Base-by-base conservation (phyloP, 305 asterid species). In the Lippia alba region DNA sequence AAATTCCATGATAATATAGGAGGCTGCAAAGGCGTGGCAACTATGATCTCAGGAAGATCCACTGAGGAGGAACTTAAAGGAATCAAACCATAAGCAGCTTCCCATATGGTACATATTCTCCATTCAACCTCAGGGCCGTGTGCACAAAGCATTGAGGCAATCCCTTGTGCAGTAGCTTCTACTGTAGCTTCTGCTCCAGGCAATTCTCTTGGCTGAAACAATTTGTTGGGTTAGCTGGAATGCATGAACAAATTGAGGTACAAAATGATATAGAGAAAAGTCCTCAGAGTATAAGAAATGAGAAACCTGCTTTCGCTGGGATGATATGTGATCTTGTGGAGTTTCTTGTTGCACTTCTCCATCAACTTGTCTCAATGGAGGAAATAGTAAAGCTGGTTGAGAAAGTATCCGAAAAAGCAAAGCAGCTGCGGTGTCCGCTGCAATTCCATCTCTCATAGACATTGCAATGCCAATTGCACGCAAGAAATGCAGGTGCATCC, bases 71-170 rank as follows among this genome's bases (percentile, higher is more conserved):
- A 89, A 70, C 91, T 83, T 73, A 94, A 71, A 55, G 99, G 99
- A 77, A 89, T 84, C 78, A 94, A 82, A 36, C 99, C 99, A 81
- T 94, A 94, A 50, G 99, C 96, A 78, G 97, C 97, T 88, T 94
- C 99, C 99, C 99, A 94, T 60, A 94, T 82, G 59, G 96, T 89
- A 77, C 97, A 89, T 75, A 94, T 89, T 79, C 99, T 88, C 97
- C 97, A 88, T 81, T 94, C 97, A 59, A 91, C 97, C 88, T 94
- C 99, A 10, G 91, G 97, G 56, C 96, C 99, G 73, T 91, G 91
- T 61, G 93, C 96, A 75, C 97, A 91, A 76, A 94, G 97, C 97
- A 94, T 84, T 32, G 99, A 91, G 3, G 97, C 99, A 59, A 94
- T 88, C 75, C 96, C 99, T 70, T 91, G 95, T 49, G 99, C 99